These are phyloP conservation scores for Citrullus colocynthis DNA, from an alignment of 306 rosid genomes.

Conservation along the genomic window DNA sequence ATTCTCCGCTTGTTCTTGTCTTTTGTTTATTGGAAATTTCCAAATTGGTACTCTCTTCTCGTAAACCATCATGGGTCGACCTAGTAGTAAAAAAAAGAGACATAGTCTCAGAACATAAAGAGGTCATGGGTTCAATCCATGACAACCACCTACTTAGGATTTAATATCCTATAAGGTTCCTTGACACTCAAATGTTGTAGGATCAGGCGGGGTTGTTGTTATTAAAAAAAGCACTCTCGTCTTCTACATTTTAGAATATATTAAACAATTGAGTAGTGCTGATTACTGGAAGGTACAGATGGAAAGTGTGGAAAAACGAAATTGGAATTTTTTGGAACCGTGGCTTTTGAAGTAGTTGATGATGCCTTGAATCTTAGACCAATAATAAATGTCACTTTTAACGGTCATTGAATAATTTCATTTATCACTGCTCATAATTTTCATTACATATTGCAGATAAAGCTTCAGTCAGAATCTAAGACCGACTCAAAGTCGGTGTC, in stretches of 20 bases:
- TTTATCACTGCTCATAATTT: neutral
- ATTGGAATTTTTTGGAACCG: neutral
- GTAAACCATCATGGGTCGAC: no score
- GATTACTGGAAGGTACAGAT: neutral
- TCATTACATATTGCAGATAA: constrained; percentile 32
- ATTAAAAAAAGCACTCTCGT: neutral
- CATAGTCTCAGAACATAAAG: no score
- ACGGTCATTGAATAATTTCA: neutral
- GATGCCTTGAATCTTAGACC: neutral
- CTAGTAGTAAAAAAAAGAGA: no score
- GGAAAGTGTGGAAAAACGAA: neutral
- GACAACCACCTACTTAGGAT: no score
- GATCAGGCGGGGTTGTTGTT: no score
- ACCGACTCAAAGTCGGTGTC: constrained; percentile 15
- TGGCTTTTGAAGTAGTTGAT: neutral
- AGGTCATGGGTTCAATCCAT: no score
- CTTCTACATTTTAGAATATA: neutral
- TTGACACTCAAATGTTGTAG: no score
- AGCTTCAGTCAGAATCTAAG: constrained; percentile 24
- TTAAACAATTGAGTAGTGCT: neutral
- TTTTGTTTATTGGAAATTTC: neutral
- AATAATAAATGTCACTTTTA: neutral
- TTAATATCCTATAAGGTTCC: no score
- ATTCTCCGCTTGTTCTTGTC: neutral
- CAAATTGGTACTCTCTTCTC: neutral